Base-by-base conservation (phyloP, 116 monocot genomes). In the Thalassia testudinum region DNA sequence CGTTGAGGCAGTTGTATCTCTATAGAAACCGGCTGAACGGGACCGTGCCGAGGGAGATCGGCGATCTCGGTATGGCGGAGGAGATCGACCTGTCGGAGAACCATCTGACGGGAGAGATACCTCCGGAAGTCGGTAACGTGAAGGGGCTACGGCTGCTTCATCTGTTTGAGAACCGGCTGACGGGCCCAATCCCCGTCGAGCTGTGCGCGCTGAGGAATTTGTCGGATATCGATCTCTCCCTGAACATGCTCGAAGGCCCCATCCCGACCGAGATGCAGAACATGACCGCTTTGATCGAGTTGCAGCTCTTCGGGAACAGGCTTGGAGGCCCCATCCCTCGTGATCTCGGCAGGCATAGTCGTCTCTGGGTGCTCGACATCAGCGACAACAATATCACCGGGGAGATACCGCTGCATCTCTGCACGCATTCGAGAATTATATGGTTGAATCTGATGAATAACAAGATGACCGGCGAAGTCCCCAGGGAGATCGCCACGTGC, bases 1-100 rank as follows among this genome's bases (percentile, higher is more conserved):
- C 76, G 47, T 73, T 80, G 7, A 74, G 76, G 1, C 75, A 76
- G 24, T 71, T 85, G 21, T 80, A 85, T 61, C 71, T 85, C 10
- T 80, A 80, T 0, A 85, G 80, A 59, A 85, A 85, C 42, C 80
- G 77, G 60, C 65, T 85, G 2, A 60, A 34, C 7, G 85, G 85
- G 10, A 65, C 76, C 23, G 73, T 85, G 42, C 85, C 85, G 1
- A 22, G 19, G 11, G 85, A 80, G 62, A 63, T 85, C 27, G 71
- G 80, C 2, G 77, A 85, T 52, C 80, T 80, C 74, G 74, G 59
- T 27, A 76, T 76, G 49, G 58, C 80, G 0, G 67, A 80, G 74
- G 80, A 80, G 85, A 26, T 86, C 34, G 85, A 86, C 55, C 42
- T 86, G 30, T 80, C 73, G 56, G 80, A 74, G 53, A 80, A 86